Base-by-base conservation (phyloP, 23 red algal genomes). In the Agarophyton chilense region DNA sequence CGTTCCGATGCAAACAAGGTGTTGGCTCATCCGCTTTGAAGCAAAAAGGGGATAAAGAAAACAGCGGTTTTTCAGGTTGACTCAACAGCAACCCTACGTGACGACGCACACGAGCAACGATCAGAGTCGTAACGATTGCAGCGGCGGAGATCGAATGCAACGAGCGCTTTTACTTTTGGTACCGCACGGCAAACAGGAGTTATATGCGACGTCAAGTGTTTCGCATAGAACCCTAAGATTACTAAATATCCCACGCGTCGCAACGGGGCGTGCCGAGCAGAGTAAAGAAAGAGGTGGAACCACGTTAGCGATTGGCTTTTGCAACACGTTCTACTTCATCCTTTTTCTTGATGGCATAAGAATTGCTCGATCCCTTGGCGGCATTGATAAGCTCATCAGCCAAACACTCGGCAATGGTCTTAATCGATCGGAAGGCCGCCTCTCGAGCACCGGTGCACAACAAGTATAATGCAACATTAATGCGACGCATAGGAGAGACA, bases 301-400 rank as follows among this genome's bases (percentile, higher is more conserved):
- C 4, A 8, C 3, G 10, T 83, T 91, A 99, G 52, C 97, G 93
- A 52, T 96, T 96, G 1, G 93, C 97, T 79, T 99, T 99, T 40
- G 97, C 97, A 18, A 99, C 97, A 58, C 97, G 97, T 87, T 99
- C 97, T 63, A 99, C 86, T 66, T 99, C 97, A 33, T 99, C 97
- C 84, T 99, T 99, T 90, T 99, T 99, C 97, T 99, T 99, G 85
- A 99, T 99, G 19, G 97, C 97, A 60, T 95, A 99, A 0, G 97
- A 99, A 47, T 99, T 99, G 50, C 93, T 96, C 21, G 89, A 94
- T 45, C 97, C 97, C 80, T 99, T 99, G 6, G 97, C 91, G 52
- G 97, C 97, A 44, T 99, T 99, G 66, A 99, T 99, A 24, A 99
- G 86, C 55, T 99, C 97, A 86, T 99, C 97, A 29, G 97, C 97